These are phyloP conservation scores for Coemansia sp. DNA, from an alignment of 192 early-diverging fungal genomes.

Conservation along the genomic window DNA sequence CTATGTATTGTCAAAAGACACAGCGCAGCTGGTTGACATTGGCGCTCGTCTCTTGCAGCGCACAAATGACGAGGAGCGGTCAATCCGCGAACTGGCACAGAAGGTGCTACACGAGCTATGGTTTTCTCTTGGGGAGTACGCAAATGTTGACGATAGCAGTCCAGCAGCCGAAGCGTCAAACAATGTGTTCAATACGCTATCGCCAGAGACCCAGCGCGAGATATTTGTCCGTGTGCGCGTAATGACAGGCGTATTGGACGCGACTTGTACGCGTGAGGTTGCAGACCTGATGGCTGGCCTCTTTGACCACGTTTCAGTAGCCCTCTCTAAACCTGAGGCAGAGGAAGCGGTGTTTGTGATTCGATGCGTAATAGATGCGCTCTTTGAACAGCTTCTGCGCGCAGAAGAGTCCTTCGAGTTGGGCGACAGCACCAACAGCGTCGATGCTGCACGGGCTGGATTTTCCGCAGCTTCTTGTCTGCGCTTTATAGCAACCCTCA, in stretches of 20 bases:
- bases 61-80: slow-evolving; percentile 65
- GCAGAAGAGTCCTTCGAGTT: slow-evolving; percentile 59
- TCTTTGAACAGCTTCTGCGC: slow-evolving; percentile 68
- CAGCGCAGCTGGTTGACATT: slow-evolving; percentile 61
- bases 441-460: neutral
- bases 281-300: slow-evolving; percentile 36
- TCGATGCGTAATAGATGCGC: slow-evolving; percentile 69
- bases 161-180: slow-evolving; percentile 5
- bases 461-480: slow-evolving; percentile 40
- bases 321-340: slow-evolving; percentile 49
- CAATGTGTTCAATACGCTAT: slow-evolving; percentile 40
- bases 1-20: slow-evolving; percentile 56
- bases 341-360: slow-evolving; percentile 58
- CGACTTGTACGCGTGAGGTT: slow-evolving; percentile 20
- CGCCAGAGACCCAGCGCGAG: slow-evolving; percentile 44
- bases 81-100: slow-evolving; percentile 64
- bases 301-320: slow-evolving; percentile 30
- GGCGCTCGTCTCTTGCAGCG: slow-evolving; percentile 68
- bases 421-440: neutral
- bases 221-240: slow-evolving; percentile 45
- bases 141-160: slow-evolving; percentile 24
- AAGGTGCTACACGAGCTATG: slow-evolving; percentile 73
- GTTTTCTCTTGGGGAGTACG: slow-evolving; percentile 57
- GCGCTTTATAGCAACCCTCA: slow-evolving; percentile 56
- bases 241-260: slow-evolving; percentile 51